These are phyloP conservation scores for Citrus cavaleriei DNA, from an alignment of 345 rosid species.

Conservation along the genomic window DNA sequence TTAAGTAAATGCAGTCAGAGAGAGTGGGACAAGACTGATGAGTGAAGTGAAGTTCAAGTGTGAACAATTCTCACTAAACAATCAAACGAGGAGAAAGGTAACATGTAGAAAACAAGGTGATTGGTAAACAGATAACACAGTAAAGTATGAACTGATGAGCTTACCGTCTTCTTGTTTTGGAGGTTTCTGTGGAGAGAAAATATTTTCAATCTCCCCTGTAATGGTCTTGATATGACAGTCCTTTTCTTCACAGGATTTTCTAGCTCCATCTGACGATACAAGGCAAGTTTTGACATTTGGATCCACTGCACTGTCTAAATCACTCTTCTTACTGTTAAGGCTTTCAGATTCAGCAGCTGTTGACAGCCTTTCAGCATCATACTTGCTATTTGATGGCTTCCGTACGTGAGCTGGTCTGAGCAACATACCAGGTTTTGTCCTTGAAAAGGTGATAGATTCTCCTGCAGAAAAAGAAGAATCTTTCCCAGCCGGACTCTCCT, in stretches of 20 bases:
- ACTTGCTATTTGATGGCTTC: conserved; percentile 48
- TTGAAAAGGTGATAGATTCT: conserved; percentile 78
- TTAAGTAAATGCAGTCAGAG: not conserved
- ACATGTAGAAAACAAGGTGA: not conserved
- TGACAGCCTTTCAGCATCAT: conserved; percentile 47
- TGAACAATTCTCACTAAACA: not conserved
- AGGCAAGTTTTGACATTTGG: conserved; percentile 21
- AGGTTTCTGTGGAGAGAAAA: conserved; percentile 42
- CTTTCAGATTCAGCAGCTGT: conserved; percentile 41
- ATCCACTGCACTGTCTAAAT: conserved; percentile 30
- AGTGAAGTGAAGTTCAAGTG: not conserved
- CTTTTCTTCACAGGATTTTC: conserved; percentile 38
- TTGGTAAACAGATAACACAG: not conserved
- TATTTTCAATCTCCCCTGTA: conserved; percentile 44
- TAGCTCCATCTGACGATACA: conserved; percentile 31
- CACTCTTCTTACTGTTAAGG: conserved; percentile 19
- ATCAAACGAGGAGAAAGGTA: conserved; percentile 1
- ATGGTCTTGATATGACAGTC: conserved; percentile 36
- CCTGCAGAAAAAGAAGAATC: conserved; percentile 41
- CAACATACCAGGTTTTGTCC: conserved; percentile 90
- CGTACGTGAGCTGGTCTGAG: conserved; percentile 80
- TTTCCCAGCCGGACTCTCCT: conserved; percentile 45
- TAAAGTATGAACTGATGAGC: conserved; percentile 22
- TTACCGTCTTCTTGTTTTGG: conserved; percentile 50
- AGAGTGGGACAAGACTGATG: not conserved